Conservation (phyloP, 164 flowering plant genomes). For the Chimonanthus praecox region DNA sequence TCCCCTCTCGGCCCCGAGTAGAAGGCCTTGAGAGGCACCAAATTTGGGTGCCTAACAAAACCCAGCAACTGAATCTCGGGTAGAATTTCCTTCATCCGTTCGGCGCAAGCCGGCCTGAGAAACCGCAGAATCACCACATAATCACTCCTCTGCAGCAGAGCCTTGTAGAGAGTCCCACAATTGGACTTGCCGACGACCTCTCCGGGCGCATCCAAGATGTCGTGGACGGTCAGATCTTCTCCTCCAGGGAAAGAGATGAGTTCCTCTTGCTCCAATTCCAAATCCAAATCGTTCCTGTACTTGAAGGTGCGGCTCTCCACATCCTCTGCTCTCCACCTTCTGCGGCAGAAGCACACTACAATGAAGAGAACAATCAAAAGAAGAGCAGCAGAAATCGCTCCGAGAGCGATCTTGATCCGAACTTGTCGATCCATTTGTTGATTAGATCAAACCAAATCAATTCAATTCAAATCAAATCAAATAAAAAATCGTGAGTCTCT, state of each 20-base stretch:
- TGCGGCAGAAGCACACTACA: slow-evolving; percentile 21
- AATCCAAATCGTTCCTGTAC: not conserved
- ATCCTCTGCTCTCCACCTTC: not conserved
- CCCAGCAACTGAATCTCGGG: slow-evolving; percentile 53
- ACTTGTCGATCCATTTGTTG: slow-evolving; percentile 25
- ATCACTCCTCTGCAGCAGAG: slow-evolving; percentile 39
- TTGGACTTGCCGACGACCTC: slow-evolving; percentile 91
- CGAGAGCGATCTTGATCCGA: slow-evolving; percentile 27
- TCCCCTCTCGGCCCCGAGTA: slow-evolving; percentile 87
- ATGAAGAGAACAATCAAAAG: slow-evolving; percentile 15
- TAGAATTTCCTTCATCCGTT: slow-evolving; percentile 32
- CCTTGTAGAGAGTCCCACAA: slow-evolving; percentile 83
- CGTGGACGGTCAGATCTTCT: slow-evolving; percentile 53
- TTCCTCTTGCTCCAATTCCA: slow-evolving; percentile 34
- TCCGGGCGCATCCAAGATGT: slow-evolving; percentile 90
- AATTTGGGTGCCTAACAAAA: slow-evolving; percentile 59
- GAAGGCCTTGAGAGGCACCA: slow-evolving; percentile 79
- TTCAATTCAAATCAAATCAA: not conserved
- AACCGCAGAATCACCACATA: slow-evolving; percentile 62
- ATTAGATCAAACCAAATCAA: not conserved
- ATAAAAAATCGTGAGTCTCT: not conserved
- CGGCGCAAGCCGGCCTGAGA: slow-evolving; percentile 66
- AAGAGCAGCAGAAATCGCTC: slow-evolving; percentile 14
- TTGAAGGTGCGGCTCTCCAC: slow-evolving; percentile 3
- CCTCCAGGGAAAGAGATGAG: slow-evolving; percentile 54